phyloP scores from a whole-genome alignment of 2,329 filamentous ascomycete genomes.

The Trichoderma afroharzianum region DNA sequence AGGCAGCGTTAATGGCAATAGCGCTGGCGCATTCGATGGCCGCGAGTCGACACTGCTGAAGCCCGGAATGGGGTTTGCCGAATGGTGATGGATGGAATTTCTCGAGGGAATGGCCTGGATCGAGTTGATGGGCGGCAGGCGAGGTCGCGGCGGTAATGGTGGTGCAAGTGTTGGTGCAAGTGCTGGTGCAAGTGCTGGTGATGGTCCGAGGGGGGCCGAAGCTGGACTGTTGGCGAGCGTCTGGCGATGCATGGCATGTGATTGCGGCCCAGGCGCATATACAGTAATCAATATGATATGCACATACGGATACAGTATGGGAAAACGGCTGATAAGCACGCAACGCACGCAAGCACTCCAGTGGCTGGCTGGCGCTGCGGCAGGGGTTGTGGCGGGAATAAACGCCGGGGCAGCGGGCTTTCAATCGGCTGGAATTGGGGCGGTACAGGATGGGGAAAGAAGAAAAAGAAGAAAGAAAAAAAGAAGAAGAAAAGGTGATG shows the following conservation, averaged over 20 bases:
- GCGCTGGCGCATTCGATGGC: background rate
- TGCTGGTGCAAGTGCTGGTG: background rate
- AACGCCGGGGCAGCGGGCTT: background rate
- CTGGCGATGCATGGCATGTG: conserved; percentile 24
- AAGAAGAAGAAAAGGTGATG: background rate
- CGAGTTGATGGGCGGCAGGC: conserved; percentile 6
- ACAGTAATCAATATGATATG: no score
- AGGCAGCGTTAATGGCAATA: background rate
- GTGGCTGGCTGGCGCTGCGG: background rate
- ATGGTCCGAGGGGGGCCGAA: conserved; percentile 12
- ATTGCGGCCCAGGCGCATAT: conserved; percentile 20
- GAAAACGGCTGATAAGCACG: conserved; percentile 5
- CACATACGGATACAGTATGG: no score
- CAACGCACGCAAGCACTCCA: conserved; percentile 6
- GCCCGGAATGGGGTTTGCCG: background rate
- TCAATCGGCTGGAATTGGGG: background rate
- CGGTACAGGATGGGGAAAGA: background rate
- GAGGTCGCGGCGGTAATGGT: conserved; percentile 10
- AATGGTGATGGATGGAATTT: background rate
- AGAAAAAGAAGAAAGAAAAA: background rate
- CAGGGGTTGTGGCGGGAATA: conserved; percentile 2
- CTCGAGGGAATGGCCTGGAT: background rate
- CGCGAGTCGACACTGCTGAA: background rate
- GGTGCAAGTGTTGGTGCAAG: background rate
- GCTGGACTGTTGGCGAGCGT: conserved; percentile 12